Evolutionary conservation across 129 eudicot species (phyloP).

Genomic region (Tagetes patula): DNA sequence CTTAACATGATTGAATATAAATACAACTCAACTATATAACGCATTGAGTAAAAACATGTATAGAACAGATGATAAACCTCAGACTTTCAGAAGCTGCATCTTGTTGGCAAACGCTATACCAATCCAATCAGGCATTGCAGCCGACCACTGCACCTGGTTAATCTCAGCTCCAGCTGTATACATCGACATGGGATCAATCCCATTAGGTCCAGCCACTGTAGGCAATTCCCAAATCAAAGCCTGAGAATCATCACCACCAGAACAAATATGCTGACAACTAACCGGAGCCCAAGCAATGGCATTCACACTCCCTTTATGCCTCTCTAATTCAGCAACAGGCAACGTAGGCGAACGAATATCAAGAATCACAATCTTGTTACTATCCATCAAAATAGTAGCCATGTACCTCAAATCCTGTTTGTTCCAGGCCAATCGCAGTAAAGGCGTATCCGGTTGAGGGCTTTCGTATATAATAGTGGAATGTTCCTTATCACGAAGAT

Average conservation of each 20-base stretch:
- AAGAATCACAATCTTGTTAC: constrained; percentile 61
- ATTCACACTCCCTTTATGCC: constrained; percentile 61
- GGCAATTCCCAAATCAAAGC: constrained; percentile 69
- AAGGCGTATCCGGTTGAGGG: constrained; percentile 60
- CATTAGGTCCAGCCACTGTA: constrained; percentile 50
- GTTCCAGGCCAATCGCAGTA: constrained; percentile 66
- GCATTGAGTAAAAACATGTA: constrained; percentile 12
- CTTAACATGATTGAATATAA: background rate
- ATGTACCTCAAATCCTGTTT: constrained; percentile 70
- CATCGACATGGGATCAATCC: constrained; percentile 59
- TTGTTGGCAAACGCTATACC: constrained; percentile 55
- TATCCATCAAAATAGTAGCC: constrained; percentile 66
- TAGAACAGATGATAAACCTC: constrained; percentile 30
- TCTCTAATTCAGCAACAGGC: constrained; percentile 71
- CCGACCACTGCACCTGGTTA: constrained; percentile 71
- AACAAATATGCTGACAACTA: constrained; percentile 53
- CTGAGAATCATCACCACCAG: constrained; percentile 66
- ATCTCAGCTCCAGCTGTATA: constrained; percentile 56
- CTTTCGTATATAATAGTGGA: constrained; percentile 65
- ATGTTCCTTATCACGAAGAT: constrained; percentile 60
- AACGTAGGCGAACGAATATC: constrained; percentile 61
- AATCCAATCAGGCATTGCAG: constrained; percentile 63
- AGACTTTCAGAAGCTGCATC: constrained; percentile 65
- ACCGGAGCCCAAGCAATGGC: constrained; percentile 66
- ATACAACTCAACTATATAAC: background rate